These are phyloP conservation scores for Clavispora phyllophila DNA, from an alignment of 805 yeast species.

Conservation along the genomic window DNA sequence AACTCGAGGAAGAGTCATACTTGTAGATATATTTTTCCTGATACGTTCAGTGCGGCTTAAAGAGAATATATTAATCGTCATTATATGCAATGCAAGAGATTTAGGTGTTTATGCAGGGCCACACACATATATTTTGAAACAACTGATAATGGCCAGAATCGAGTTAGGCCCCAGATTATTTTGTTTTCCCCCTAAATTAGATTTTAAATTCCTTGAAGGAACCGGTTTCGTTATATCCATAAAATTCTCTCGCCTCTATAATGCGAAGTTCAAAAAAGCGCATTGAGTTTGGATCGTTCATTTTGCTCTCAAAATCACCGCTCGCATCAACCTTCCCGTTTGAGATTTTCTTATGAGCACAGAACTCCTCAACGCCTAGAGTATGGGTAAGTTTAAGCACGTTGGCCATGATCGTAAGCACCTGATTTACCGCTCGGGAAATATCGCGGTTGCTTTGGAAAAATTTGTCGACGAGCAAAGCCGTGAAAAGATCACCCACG, in stretches of 20 bases:
- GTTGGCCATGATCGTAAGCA: constrained; percentile 48
- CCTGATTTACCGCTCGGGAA: constrained; percentile 46
- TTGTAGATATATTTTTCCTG: not conserved
- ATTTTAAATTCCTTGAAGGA: constrained; percentile 2
- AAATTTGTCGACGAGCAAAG: constrained; percentile 64
- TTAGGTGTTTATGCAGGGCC: not conserved
- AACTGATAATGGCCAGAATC: too few species aligned
- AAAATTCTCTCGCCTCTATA: constrained; percentile 50
- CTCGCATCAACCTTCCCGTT: not conserved
- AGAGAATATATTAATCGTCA: too few species aligned
- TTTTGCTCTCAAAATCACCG: constrained; percentile 36
- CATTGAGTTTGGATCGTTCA: constrained; percentile 57
- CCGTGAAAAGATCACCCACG: constrained; percentile 89
- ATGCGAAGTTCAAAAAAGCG: constrained; percentile 68
- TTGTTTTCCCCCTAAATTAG: too few species aligned
- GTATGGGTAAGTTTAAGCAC: constrained; percentile 47
- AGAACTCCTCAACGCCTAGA: constrained; percentile 28
- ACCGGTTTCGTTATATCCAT: constrained; percentile 21
- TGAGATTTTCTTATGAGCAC: constrained; percentile 14
- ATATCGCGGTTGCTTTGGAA: constrained; percentile 21
- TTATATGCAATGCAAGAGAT: not conserved
- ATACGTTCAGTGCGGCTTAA: not conserved
- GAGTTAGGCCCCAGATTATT: too few species aligned
- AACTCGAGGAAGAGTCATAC: constrained; percentile 6
- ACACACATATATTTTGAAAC: too few species aligned